These are phyloP conservation scores for Talaromyces sp. DNA, from an alignment of 2,329 filamentous ascomycete genomes.

Conservation along the genomic window DNA sequence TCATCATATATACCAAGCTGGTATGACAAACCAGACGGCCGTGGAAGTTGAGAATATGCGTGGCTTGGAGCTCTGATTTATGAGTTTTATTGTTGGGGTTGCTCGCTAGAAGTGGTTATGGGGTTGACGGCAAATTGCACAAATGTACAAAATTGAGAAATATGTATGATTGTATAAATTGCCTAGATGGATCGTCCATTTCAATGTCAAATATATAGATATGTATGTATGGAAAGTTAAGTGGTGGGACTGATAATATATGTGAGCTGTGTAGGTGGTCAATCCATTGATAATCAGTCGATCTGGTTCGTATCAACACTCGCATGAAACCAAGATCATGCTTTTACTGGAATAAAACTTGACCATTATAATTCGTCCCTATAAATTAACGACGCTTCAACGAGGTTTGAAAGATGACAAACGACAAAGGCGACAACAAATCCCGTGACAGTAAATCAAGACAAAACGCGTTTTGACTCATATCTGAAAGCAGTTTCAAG, in stretches of 20 bases:
- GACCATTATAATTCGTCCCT: no score
- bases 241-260: background rate
- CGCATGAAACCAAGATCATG: no score
- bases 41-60: background rate
- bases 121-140: background rate
- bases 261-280: no score
- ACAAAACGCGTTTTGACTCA: no score
- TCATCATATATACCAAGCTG: background rate
- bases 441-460: no score
- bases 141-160: background rate
- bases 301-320: no score
- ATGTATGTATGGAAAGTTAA: background rate
- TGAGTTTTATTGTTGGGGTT: background rate
- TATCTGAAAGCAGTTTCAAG: background rate
- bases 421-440: background rate
- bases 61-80: conserved; percentile 12
- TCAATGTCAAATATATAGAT: background rate
- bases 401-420: no score
- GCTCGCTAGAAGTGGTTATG: background rate
- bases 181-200: background rate
- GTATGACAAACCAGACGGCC: background rate
- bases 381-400: no score
- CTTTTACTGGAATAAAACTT: no score
- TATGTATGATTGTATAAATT: background rate
- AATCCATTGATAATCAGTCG: no score